Evolutionary conservation across 208 protist species (phyloP), one percentile per base, ranked within the genome.

Genomic region (Trypanosoma vivax): DNA sequence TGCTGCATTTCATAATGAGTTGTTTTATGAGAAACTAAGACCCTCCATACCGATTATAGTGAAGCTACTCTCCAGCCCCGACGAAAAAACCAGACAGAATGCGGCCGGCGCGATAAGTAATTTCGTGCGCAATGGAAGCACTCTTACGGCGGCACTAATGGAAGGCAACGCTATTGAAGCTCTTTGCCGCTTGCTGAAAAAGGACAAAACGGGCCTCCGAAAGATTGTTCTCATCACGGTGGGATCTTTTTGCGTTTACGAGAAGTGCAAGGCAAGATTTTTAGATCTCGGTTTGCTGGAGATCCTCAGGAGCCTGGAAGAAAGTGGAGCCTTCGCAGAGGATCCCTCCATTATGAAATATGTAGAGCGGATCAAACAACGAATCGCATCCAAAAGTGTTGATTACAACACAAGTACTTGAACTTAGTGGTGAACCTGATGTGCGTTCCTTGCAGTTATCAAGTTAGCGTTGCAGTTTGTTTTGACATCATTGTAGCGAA

Each of bases 31-130:
- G 19, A 40, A 70, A 4, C 66, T 98, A 27, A 56, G 51, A 34
- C 64, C 78, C 3, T 73, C 72, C 0, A 92, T 98, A 53, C 78
- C 79, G 30, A 65, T 73, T 2, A 55, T 98, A 11, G 70, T 92
- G 5, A 73, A 70, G 24, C 65, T 94, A 34, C 71, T 96, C 3
- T 47, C 28, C 16, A 90, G 88, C 51, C 35, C 54, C 13, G 92
- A 97, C 35, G 88, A 95, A 21, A 98, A 98, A 73, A 97, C 91
- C n/a, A 65, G 90, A 28, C 77, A 95, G 38, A 97, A 98, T 45
- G 92, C 94, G 11, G 89, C 92, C 1, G 96, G 90, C 30, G 92
- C 94, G 7, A 65, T 98, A 5, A 95, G 94, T 51, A 98, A 98
- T 60, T 85, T 97, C 54, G 90, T 96, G 24, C 71, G 96, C 35